These are phyloP conservation scores for Rubroshorea leprosula DNA, from an alignment of 345 rosid species.

Conservation along the genomic window DNA sequence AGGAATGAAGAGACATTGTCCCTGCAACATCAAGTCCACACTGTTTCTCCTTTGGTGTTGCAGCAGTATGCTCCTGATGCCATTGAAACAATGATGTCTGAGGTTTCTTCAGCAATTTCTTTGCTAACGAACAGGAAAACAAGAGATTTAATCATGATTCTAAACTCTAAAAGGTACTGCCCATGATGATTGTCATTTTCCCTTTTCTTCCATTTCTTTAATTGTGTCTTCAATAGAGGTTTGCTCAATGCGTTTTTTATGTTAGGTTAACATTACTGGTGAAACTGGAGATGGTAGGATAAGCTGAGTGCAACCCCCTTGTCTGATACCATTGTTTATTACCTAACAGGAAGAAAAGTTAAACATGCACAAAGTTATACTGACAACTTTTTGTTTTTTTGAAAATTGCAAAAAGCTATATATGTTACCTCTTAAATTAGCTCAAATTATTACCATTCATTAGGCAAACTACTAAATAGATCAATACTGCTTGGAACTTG, in stretches of 20 bases:
- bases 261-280: neutral
- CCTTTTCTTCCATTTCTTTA: neutral
- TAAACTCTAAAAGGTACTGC: slow-evolving; percentile 80
- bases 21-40: slow-evolving; percentile 87
- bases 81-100: slow-evolving; percentile 62
- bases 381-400: too few species aligned
- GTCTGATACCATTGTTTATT: neutral
- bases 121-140: slow-evolving; percentile 80
- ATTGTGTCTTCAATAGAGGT: neutral
- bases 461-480: too few species aligned
- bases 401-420: too few species aligned
- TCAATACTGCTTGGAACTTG: too few species aligned
- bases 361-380: too few species aligned
- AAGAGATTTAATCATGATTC: slow-evolving; percentile 81
- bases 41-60: slow-evolving; percentile 82
- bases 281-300: neutral
- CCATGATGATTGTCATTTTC: slow-evolving; percentile 15
- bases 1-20: slow-evolving; percentile 72
- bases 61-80: slow-evolving; percentile 83
- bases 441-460: too few species aligned
- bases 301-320: neutral
- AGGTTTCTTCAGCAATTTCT: slow-evolving; percentile 57
- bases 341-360: too few species aligned
- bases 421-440: too few species aligned
- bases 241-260: neutral